Conservation (phyloP, 2,329 filamentous ascomycete species). For the Microdochium nivale region DNA sequence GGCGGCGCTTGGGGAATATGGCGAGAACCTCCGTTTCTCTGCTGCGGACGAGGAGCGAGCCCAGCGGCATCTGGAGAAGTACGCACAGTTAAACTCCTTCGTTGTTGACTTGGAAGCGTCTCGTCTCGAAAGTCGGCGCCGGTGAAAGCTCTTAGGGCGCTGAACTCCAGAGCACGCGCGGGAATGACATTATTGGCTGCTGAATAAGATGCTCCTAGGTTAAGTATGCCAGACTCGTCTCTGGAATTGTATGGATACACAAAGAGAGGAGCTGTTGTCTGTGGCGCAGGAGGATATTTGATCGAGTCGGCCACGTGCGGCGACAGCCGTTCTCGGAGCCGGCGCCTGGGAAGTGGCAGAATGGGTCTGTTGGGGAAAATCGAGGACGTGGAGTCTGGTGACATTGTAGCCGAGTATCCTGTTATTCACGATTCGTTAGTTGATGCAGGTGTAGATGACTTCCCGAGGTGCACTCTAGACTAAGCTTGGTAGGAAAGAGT, state of each 20-base stretch:
- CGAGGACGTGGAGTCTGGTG: conserved; percentile 68
- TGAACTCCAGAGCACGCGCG: conserved; percentile 24
- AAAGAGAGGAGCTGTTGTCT: conserved; percentile 65
- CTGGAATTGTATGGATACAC: conserved; percentile 58
- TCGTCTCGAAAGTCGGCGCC: conserved; percentile 9
- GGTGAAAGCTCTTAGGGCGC: conserved; percentile 13
- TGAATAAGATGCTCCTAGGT: conserved; percentile 13
- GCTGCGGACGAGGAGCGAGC: conserved; percentile 30
- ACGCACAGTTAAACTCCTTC: conserved; percentile 13
- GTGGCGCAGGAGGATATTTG: conserved; percentile 69
- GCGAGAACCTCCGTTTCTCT: conserved; percentile 22
- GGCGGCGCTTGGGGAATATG: conserved; percentile 40
- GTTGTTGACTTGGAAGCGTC: neutral
- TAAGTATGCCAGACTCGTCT: conserved; percentile 32
- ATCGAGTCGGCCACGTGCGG: conserved; percentile 78
- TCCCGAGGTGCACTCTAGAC: neutral
- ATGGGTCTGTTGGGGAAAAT: conserved; percentile 87
- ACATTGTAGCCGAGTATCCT: conserved; percentile 47
- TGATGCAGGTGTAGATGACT: neutral
- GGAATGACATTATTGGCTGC: conserved; percentile 18
- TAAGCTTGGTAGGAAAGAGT: too few species aligned
- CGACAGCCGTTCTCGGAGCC: conserved; percentile 78
- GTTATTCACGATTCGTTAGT: neutral
- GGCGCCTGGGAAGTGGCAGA: conserved; percentile 81
- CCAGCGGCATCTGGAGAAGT: conserved; percentile 36